These are phyloP conservation scores for Eucalyptus virginea DNA, from an alignment of 345 rosid species.

Conservation along the genomic window DNA sequence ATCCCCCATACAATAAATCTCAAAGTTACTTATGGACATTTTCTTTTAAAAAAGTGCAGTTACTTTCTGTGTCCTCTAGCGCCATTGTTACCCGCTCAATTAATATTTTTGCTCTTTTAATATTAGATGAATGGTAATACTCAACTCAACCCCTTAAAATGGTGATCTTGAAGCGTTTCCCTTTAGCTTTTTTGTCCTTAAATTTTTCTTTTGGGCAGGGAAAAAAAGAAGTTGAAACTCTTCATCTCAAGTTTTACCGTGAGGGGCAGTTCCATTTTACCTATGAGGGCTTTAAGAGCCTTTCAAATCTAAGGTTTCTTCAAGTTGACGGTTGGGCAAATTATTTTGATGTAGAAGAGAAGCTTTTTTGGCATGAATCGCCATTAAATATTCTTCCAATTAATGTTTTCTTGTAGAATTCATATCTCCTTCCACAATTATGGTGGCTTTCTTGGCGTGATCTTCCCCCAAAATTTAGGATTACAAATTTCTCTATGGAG, in stretches of 20 bases:
- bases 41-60: fast-evolving
- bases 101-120: too few species aligned
- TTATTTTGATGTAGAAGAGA: fast-evolving
- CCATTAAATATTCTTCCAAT: neutral
- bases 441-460: neutral
- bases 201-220: too few species aligned
- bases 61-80: too few species aligned
- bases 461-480: neutral
- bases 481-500: neutral
- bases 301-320: neutral
- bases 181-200: fast-evolving
- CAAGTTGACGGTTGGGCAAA: neutral
- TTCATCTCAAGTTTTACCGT: fast-evolving
- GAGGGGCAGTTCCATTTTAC: fast-evolving
- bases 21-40: neutral
- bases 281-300: neutral
- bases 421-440: neutral
- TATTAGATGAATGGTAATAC: fast-evolving
- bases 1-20: too few species aligned
- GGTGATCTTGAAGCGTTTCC: fast-evolving
- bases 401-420: neutral
- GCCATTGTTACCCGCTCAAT: too few species aligned
- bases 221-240: neutral
- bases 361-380: too few species aligned
- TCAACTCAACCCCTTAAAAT: too few species aligned